Base-by-base conservation (phyloP, 2,329 filamentous ascomycete species). In the Sporothrix pallida region DNA sequence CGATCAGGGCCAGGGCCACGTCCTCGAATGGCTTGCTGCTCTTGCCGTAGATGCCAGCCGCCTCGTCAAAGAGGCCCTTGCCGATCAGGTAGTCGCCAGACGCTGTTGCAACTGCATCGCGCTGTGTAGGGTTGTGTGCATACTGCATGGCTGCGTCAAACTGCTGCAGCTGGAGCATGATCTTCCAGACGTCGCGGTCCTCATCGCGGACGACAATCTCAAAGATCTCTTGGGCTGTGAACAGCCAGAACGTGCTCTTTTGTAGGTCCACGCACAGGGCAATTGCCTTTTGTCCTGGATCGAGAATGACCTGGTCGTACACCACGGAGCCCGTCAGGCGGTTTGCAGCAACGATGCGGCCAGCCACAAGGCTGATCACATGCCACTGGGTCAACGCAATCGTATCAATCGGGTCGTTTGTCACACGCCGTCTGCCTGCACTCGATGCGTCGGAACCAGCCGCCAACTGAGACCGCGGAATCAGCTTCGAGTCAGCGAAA, bases 11-110 rank as follows among this genome's bases (percentile, higher is more conserved):
- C 50, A 99, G 86, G 26, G 95, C 95, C 63, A 99, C 95, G 80
- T 99, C 94, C 80, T 99, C 96, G 77, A 99, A 99, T 0, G 94
- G 91, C 83, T 98, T 98, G 80, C 93, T 98, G 82, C 96, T 98
- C 81, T 94, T 94, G 13, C 96, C 96, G 81, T 97, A 98, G 1
- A 98, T 90, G 10, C 90, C 88, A 0, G 97, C 96, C 56, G 96
- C 96, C 80, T 99, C 94, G 71, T 90, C 83, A 81, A 91, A 98
- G 71, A 93, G 90, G 2, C 93, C 93, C 82, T 93, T 95, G 74
- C 88, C 89, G 54, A 95, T 91, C 9, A 99, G 85, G 79, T 94
- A 91, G 81, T 99, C 96, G 23, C 96, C 96, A 31, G 94, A 98
- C 17, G 94, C 94, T 31, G 93, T 96, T 0, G 96, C 93, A 13